A percentile compares a stretch with the other conserved stretches of the same genome.
Conservation (phyloP, 2,329 filamentous ascomycete genomes). For the Stromatinia cepivora region DNA sequence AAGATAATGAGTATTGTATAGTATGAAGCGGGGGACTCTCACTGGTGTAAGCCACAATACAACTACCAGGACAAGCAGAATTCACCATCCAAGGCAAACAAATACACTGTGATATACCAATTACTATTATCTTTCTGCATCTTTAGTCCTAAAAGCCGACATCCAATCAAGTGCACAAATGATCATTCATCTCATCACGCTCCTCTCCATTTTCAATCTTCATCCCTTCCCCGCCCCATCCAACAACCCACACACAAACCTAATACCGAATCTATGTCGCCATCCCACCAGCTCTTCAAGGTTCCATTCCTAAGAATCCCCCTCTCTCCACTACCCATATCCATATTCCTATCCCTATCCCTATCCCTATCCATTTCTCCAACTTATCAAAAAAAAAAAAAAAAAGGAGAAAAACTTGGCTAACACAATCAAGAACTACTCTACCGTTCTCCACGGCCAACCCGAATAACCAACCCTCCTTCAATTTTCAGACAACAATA, state of each 20-base stretch:
- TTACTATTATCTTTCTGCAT: not conserved
- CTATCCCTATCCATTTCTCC: not conserved
- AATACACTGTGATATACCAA: not conserved
- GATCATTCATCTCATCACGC: slow-evolving; percentile 42
- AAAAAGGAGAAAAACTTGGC: not conserved
- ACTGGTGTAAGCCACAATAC: not conserved
- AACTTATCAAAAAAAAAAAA: not conserved
- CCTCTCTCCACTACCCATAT: not conserved
- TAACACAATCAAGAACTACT: not conserved
- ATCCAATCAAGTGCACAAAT: slow-evolving; percentile 66
- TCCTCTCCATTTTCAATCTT: slow-evolving; percentile 49
- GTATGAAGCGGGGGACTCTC: not conserved
- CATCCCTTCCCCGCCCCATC: not conserved
- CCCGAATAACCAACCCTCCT: not conserved
- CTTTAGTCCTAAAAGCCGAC: not conserved
- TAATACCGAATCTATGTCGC: slow-evolving; percentile 24
- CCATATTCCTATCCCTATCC: not conserved
- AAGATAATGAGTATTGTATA: not conserved
- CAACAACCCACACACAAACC: not conserved
- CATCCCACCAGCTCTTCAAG: slow-evolving; percentile 30
- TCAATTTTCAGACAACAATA: not conserved
- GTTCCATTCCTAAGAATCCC: slow-evolving; percentile 16
- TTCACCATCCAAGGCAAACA: not conserved
- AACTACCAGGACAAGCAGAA: not conserved
- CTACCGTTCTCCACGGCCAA: not conserved